Evolutionary conservation across 1,139 yeast genomes (phyloP), one percentile per base, ranked within the genome.

Genomic region (Arxiozyma heterogenica): DNA sequence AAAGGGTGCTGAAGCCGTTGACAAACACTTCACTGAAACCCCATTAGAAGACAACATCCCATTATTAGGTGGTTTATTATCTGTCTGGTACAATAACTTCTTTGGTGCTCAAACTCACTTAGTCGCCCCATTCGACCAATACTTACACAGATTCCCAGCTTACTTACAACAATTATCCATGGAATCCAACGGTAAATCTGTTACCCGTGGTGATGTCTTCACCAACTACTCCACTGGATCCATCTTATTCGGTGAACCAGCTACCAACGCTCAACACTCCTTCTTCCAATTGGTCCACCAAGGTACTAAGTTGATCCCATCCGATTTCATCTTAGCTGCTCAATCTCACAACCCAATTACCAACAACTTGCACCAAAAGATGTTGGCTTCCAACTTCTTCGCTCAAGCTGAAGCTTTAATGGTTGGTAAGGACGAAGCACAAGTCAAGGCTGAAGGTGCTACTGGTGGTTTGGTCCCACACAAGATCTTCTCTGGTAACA

Each of bases 251-350:
- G 98, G 98, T 70, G 98, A 93, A 78, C 98, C 98, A 68, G 95
- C 96, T 58, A 93, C 98, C 61, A 93, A 93, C 73, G 95, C 98
- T 56, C 98, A 93, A 78, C 98, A 93, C 77, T 91, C 98, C 43
- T 93, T 93, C 85, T 93, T 93, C 93, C 98, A 93, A 77, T 83
- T 93, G 75, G 96, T 93, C 57, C 98, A 93, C 76, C 98, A 93
- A 78, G 98, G 98, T 71, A 90, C 98, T 63, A 93, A 93, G 78
- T 78, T 91, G 72, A 93, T 93, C 65, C 98, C 98, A 65, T 77
- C 98, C 47, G 98, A 93, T 74, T 93, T 93, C 76, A 89, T 93
- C 69, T 75, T 93, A 67, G 97, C 98, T 66, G 98, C 98, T 54
- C 84, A 90, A 77, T 89, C 97, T 52, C 98, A 93, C 78, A 93